Base-by-base conservation (phyloP, 2,329 filamentous ascomycete genomes). In the Aspergillus sp. region DNA sequence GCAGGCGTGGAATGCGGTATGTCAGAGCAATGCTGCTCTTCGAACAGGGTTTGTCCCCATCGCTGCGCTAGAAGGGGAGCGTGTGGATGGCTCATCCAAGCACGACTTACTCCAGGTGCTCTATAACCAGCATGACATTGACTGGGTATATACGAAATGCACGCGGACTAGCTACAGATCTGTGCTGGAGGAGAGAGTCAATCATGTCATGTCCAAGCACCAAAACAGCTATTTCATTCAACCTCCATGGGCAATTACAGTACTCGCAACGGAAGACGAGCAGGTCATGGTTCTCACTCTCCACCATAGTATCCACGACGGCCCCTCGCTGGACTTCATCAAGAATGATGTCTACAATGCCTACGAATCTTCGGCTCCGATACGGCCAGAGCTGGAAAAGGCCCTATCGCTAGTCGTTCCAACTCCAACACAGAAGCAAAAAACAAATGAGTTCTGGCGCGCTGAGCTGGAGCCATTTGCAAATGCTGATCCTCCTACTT, bases 181-280 rank as follows among this genome's bases (percentile, higher is more conserved):
- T 67, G 62, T 49, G 55, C 45, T 5, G 53, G 60, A 11, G 24
- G 54, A 18, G 51, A 65, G 66, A n/a, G 57, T 71, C 22, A 51
- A 64, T 24, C 51, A 55, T 1, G 55, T 71, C 17, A 68, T 68
- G 52, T 55, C 52, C 8, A 62, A 52, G 3, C 68, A 66, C 49
- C 71, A 72, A 44, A 58, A 55, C 4, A 58, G 53, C n/a, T 66
- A 69, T n/a, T 74, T 72, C 58, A 55, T 53, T 9, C 55, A 63
- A 15, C 69, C 72, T 2, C 74, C 71, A 4, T 76, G 74, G 74
- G 71, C 71, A 6, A 66, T 77, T 6, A 71, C 74, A 5, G 61
- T 76, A n/a, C 65, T 70, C 5, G 60, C 68, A 9, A 63, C 63
- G 8, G 63, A 65, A 1, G 38, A 51, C 18, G 65, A 64, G 5